Evolutionary conservation across 2,329 filamentous ascomycete genomes (phyloP).

Genomic region (Alternaria ethzedia): DNA sequence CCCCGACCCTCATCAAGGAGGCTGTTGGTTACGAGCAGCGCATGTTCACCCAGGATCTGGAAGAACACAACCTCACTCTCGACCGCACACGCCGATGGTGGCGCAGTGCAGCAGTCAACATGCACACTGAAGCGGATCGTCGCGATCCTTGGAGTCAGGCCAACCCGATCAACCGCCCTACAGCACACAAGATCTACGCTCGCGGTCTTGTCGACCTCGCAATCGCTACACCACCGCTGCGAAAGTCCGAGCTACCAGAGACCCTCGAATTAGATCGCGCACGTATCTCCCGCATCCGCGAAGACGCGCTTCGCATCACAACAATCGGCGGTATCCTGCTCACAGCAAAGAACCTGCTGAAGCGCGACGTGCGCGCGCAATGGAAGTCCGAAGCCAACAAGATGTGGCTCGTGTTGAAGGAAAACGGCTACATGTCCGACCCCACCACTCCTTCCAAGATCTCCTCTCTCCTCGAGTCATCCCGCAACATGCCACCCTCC

Average conservation of each 20-base stretch:
- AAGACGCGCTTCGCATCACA: slow-evolving; percentile 68
- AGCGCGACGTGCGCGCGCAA: slow-evolving; percentile 76
- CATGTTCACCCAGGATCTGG: slow-evolving; percentile 70
- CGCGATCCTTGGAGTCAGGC: slow-evolving; percentile 72
- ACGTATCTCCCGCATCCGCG: slow-evolving; percentile 65
- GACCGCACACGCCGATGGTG: slow-evolving; percentile 70
- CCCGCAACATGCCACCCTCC: slow-evolving; percentile 56
- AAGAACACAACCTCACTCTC: slow-evolving; percentile 62
- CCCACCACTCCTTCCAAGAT: slow-evolving; percentile 56
- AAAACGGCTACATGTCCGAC: slow-evolving; percentile 62
- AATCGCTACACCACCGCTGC: slow-evolving; percentile 67
- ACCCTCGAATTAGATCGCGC: slow-evolving; percentile 73
- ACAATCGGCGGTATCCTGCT: slow-evolving; percentile 76
- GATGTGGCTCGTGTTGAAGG: slow-evolving; percentile 73
- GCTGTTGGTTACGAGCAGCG: slow-evolving; percentile 77
- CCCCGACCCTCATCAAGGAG: slow-evolving; percentile 73
- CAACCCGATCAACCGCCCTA: slow-evolving; percentile 63
- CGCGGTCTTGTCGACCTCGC: slow-evolving; percentile 78
- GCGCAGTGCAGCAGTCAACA: slow-evolving; percentile 67
- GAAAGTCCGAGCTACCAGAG: slow-evolving; percentile 68
- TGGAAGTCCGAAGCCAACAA: slow-evolving; percentile 78
- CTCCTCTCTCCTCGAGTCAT: slow-evolving; percentile 57
- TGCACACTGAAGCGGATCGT: slow-evolving; percentile 69
- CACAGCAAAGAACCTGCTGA: slow-evolving; percentile 82
- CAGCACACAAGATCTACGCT: slow-evolving; percentile 73